Percentiles rank a stretch among this genome's conserved stretches.
phyloP scores from a whole-genome alignment of 2,329 filamentous ascomycete species.

The Fusarium metavorans region DNA sequence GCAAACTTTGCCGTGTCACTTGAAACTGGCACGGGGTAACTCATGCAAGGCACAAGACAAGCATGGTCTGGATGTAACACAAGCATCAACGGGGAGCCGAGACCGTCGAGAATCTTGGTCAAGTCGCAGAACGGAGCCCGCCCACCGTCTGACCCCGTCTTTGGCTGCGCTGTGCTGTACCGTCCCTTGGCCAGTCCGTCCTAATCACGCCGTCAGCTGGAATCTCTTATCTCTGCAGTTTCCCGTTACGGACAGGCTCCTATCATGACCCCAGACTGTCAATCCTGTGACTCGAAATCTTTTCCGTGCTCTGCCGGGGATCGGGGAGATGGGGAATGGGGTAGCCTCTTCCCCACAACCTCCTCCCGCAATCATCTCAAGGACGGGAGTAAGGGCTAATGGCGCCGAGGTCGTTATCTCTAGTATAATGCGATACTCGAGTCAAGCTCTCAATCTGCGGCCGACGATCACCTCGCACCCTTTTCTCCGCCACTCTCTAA shows the following conservation, averaged over 20 bases:
- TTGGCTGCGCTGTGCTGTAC: slow-evolving; percentile 1
- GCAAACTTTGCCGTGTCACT: slow-evolving; percentile 6
- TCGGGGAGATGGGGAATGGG: slow-evolving; percentile 35
- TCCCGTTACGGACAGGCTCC: slow-evolving; percentile 16
- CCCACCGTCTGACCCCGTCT: slow-evolving; percentile 7
- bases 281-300: slow-evolving; percentile 41
- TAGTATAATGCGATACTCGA: slow-evolving; percentile 32
- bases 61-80: slow-evolving; percentile 24
- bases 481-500: slow-evolving; percentile 17
- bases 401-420: slow-evolving; percentile 16
- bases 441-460: slow-evolving; percentile 30
- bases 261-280: slow-evolving; percentile 40
- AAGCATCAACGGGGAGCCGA: slow-evolving; percentile 5
- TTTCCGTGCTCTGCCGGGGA: slow-evolving; percentile 34
- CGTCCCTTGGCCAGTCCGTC: slow-evolving; percentile 2
- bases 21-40: slow-evolving; percentile 20
- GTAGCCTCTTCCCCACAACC: slow-evolving; percentile 45
- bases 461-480: slow-evolving; percentile 23
- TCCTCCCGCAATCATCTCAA: slow-evolving; percentile 23
- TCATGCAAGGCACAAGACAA: slow-evolving; percentile 34
- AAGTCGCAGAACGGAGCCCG: slow-evolving; percentile 7
- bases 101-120: slow-evolving; percentile 13
- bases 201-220: slow-evolving; percentile 20
- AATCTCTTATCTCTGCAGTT: slow-evolving; percentile 37
- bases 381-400: slow-evolving; percentile 11